Percentiles rank a stretch among this genome's conserved stretches.
These are phyloP conservation scores for Kazachstania bromeliacearum DNA, from an alignment of 805 yeast genomes.

Conservation along the genomic window DNA sequence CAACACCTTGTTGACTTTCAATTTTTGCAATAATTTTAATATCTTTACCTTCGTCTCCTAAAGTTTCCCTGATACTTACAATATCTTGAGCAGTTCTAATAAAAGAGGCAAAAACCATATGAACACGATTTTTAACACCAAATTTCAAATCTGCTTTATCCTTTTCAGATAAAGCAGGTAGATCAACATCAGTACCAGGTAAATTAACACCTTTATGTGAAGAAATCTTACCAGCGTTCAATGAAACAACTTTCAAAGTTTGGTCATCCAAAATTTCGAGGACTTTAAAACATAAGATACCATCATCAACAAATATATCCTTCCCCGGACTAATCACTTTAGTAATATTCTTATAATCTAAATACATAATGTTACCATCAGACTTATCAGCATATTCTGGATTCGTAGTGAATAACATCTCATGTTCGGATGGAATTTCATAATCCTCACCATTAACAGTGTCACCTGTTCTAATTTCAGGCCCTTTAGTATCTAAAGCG, in stretches of 20 bases:
- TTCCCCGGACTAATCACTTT: constrained; percentile 82
- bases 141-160: constrained; percentile 84
- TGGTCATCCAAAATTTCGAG: constrained; percentile 66
- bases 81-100: constrained; percentile 92
- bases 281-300: constrained; percentile 92
- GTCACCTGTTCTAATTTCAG: constrained; percentile 98
- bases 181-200: constrained; percentile 97
- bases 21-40: constrained; percentile 95
- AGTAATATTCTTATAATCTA: constrained; percentile 94
- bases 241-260: constrained; percentile 76
- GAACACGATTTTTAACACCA: constrained; percentile 95
- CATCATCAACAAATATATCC: constrained; percentile 92
- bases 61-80: constrained; percentile 77
- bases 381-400: constrained; percentile 59
- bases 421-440: constrained; percentile 76
- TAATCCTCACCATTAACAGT: constrained; percentile 70
- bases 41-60: constrained; percentile 93
- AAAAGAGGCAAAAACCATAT: constrained; percentile 97
- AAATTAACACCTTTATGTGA: constrained; percentile 98
- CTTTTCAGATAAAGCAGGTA: constrained; percentile 95
- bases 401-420: constrained; percentile 89
- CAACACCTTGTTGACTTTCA: constrained; percentile 99
- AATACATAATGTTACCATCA: constrained; percentile 73
- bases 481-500: constrained; percentile 98
- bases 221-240: constrained; percentile 90